Evolutionary conservation across 78 protist species (phyloP).

Genomic region (Polysphondylium violaceum): DNA sequence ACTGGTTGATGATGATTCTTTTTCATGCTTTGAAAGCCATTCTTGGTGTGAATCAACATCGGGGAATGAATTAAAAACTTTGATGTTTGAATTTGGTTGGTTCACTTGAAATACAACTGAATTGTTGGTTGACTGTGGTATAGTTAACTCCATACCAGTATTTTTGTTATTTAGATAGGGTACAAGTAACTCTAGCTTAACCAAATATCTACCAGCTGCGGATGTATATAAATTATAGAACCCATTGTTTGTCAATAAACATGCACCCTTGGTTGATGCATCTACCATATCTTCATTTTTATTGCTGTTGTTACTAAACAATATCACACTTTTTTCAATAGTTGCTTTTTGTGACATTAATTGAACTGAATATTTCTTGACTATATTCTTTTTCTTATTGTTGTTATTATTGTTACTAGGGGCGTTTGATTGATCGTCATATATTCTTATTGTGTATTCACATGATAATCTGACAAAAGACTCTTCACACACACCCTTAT

Average conservation of each 20-base stretch:
- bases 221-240: slow-evolving; percentile 20
- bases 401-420: not conserved
- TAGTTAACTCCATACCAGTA: slow-evolving; percentile 55
- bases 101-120: slow-evolving; percentile 41
- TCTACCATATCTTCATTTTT: not conserved
- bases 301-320: not conserved
- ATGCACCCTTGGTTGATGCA: not conserved
- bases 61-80: slow-evolving; percentile 51
- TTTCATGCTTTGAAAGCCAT: not conserved
- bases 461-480: not conserved
- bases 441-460: slow-evolving; percentile 45
- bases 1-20: slow-evolving; percentile 18
- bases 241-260: not conserved
- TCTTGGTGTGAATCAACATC: slow-evolving; percentile 13
- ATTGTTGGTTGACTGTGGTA: slow-evolving; percentile 63
- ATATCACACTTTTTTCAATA: not conserved
- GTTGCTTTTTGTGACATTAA: slow-evolving; percentile 51
- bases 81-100: slow-evolving; percentile 48
- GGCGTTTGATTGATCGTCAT: not conserved
- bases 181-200: slow-evolving; percentile 7
- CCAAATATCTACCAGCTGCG: slow-evolving; percentile 21
- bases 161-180: slow-evolving; percentile 51
- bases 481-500: slow-evolving; percentile 4
- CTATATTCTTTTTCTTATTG: not conserved
- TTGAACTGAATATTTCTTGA: slow-evolving; percentile 15